phyloP scores from a whole-genome alignment of 2,329 filamentous ascomycete genomes.

The Penicillium sp. region DNA sequence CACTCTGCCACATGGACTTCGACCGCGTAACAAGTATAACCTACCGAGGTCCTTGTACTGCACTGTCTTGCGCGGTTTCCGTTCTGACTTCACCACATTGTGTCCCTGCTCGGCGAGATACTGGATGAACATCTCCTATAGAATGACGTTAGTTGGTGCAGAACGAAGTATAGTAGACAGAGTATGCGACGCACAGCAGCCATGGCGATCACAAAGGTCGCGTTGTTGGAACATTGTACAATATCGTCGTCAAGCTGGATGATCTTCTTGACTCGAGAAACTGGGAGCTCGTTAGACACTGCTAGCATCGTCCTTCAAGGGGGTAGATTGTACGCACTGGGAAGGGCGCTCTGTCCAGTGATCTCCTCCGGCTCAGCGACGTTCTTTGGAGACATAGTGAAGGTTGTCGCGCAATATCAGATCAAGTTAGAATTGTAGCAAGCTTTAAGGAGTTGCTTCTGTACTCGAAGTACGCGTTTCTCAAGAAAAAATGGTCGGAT shows the following conservation, averaged over 20 bases:
- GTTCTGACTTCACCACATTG: constrained; percentile 86
- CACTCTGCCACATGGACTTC: neutral
- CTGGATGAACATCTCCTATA: constrained; percentile 91
- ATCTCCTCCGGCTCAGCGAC: constrained; percentile 82
- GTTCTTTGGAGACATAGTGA: constrained; percentile 86
- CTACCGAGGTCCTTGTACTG: constrained; percentile 93
- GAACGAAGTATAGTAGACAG: constrained; percentile 16
- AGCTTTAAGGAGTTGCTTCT: neutral
- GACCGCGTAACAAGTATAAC: constrained; percentile 29
- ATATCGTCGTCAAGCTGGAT: constrained; percentile 88
- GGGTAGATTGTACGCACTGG: constrained; percentile 65
- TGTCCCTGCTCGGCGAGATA: constrained; percentile 85
- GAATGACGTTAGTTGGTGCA: constrained; percentile 16
- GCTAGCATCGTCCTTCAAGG: neutral
- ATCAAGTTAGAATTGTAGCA: neutral
- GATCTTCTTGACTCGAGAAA: constrained; percentile 95
- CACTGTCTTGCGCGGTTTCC: constrained; percentile 89
- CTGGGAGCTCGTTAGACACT: constrained; percentile 55
- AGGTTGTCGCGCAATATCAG: neutral
- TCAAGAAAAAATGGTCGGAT: neutral
- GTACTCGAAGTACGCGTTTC: constrained; percentile 3
- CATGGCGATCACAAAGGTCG: constrained; percentile 89
- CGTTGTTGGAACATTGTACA: constrained; percentile 85
- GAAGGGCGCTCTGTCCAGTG: constrained; percentile 83
- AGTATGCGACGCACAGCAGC: constrained; percentile 68